phyloP scores from a whole-genome alignment of 345 rosid genomes.

The Mangifera indica region DNA sequence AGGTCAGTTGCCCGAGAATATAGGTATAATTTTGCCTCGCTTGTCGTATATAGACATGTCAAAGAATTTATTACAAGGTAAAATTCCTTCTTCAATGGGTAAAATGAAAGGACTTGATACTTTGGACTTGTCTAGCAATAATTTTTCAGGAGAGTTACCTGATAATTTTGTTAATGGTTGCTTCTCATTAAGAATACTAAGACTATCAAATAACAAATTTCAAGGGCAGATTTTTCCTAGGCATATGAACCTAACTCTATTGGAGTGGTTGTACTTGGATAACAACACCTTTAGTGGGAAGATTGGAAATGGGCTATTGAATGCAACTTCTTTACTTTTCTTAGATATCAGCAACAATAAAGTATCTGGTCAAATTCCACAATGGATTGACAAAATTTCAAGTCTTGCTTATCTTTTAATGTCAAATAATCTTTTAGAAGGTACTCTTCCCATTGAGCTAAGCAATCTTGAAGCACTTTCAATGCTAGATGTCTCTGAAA shows the following conservation, averaged over 20 bases:
- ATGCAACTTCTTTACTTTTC: neutral
- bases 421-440: slow-evolving; percentile 1
- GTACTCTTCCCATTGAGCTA: neutral
- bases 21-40: neutral
- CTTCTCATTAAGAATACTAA: neutral
- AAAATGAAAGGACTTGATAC: neutral
- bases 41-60: neutral
- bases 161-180: neutral
- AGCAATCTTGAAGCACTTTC: neutral
- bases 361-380: neutral
- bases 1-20: neutral
- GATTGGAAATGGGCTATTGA: neutral
- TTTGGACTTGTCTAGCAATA: neutral
- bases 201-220: neutral
- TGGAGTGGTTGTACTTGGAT: neutral
- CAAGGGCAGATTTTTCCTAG: neutral
- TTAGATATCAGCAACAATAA: neutral
- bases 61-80: neutral
- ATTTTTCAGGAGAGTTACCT: slow-evolving; percentile 6
- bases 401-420: neutral
- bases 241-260: neutral
- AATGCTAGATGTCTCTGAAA: neutral
- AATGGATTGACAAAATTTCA: neutral
- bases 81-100: neutral
- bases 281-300: neutral